phyloP scores from a whole-genome alignment of 78 protist species.

The Cavenderia fasciculata region DNA sequence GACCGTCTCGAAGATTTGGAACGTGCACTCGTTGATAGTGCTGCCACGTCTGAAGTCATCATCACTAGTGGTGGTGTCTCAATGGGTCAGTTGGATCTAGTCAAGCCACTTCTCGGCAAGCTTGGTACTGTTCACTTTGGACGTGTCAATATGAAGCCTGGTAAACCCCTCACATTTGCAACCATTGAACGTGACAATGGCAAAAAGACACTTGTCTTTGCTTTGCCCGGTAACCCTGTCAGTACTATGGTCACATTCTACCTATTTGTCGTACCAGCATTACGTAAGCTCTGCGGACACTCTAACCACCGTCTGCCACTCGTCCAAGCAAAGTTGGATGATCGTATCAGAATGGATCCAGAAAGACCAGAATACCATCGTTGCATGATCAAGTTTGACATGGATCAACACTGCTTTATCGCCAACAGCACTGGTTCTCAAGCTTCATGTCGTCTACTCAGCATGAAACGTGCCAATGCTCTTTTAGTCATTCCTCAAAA shows the following conservation, averaged over 20 bases:
- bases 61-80: constrained; percentile 88
- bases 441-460: constrained; percentile 75
- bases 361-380: constrained; percentile 91
- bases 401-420: constrained; percentile 30
- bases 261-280: constrained; percentile 80
- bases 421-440: constrained; percentile 76
- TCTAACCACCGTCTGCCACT: constrained; percentile 8
- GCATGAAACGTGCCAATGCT: constrained; percentile 68
- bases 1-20: constrained; percentile 37
- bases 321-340: constrained; percentile 59
- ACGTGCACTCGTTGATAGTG: not conserved
- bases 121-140: constrained; percentile 81
- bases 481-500: constrained; percentile 49
- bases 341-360: constrained; percentile 69
- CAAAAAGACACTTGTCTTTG: constrained; percentile 52
- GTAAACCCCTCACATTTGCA: constrained; percentile 89
- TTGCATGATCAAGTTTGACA: constrained; percentile 37
- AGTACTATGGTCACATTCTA: constrained; percentile 71
- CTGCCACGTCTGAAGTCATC: constrained; percentile 51
- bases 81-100: constrained; percentile 89
- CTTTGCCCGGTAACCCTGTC: constrained; percentile 92
- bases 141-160: constrained; percentile 91
- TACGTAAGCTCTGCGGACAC: constrained; percentile 55
- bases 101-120: constrained; percentile 68
- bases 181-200: constrained; percentile 10